A percentile compares a stretch with the other conserved stretches of the same genome.
Evolutionary conservation across 306 rosid genomes (phyloP).

Genomic region (Cucurbita argyrosperma): DNA sequence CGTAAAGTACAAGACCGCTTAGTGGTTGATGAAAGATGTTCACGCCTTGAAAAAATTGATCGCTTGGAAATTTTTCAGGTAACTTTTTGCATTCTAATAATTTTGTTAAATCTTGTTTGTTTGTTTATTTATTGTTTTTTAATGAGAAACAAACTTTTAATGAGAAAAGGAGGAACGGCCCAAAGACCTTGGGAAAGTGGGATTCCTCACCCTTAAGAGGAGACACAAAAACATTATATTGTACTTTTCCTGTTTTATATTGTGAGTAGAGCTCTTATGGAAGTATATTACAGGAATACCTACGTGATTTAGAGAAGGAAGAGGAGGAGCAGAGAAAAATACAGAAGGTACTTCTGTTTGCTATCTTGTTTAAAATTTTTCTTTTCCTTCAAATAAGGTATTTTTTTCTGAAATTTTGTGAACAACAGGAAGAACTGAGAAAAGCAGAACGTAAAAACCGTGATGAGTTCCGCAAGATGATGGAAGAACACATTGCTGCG

Average conservation of each 20-base stretch:
- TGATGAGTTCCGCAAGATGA: constrained; percentile 80
- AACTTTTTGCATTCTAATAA: constrained; percentile 6
- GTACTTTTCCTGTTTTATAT: neutral
- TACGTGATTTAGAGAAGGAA: constrained; percentile 70
- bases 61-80: constrained; percentile 75
- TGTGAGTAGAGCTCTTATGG: constrained; percentile 3
- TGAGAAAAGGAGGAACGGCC: neutral
- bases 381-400: neutral
- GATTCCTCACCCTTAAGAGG: neutral
- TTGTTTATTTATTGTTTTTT: neutral
- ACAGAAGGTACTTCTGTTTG: constrained; percentile 46
- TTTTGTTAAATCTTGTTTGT: neutral
- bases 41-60: constrained; percentile 70
- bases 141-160: neutral
- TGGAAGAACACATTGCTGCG: constrained; percentile 67
- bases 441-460: constrained; percentile 82
- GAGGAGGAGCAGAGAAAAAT: constrained; percentile 88
- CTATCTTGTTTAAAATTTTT: constrained; percentile 6
- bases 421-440: constrained; percentile 71
- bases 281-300: constrained; percentile 42
- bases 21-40: constrained; percentile 87
- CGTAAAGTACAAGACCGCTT: constrained; percentile 87
- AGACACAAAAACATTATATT: neutral
- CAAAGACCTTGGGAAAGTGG: neutral
- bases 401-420: constrained; percentile 20